Evolutionary conservation across 208 protist genomes (phyloP), one percentile per base, ranked within the genome.

Genomic region (Leishmania aethiopica): DNA sequence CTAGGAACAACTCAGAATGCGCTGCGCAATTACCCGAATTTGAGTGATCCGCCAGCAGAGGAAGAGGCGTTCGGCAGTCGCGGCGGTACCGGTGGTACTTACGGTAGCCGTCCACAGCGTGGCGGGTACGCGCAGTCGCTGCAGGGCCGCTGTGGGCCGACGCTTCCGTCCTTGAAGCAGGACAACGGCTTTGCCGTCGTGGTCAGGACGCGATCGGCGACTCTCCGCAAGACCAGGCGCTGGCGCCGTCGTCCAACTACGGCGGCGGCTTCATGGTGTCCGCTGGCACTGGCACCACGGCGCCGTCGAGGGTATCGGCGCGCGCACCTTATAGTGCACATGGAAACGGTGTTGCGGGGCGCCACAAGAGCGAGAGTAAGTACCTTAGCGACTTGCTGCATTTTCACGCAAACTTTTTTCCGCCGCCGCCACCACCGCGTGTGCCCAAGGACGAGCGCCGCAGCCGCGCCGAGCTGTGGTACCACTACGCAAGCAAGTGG

Each of bases 371-470:
- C 55, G 85, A 94, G 53, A 94, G 85, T 66, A 87, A 96, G 73
- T 88, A 88, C 75, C 91, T 96, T 13, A 95, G 88, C 67, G 90
- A 95, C 74, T 70, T 95, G 45, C 84, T 95, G 8, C 91, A 94
- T 86, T 96, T 96, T 74, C 93, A 95, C 79, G 93, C 93, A 0
- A 93, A 94, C 80, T 95, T 90, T 84, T 96, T 96, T 67, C 93
- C 93, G 0, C 93, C 93, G 8, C 93, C 93, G 64, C 93, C 93
- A 70, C 92, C 93, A 59, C 90, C 91, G 78, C 87, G 85, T 0
- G 86, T 91, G 72, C 91, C 91, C 22, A 67, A 77, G 17, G 77
- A 81, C 19, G 81, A 84, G 77, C 89, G 89, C 19, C 88, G 90
- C 84, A 70, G 45, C 37, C 88, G 91, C 40, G 91, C 91, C 3